Base-by-base conservation (phyloP, 495 filamentous ascomycete genomes). In the Penicillium samsonianum region DNA sequence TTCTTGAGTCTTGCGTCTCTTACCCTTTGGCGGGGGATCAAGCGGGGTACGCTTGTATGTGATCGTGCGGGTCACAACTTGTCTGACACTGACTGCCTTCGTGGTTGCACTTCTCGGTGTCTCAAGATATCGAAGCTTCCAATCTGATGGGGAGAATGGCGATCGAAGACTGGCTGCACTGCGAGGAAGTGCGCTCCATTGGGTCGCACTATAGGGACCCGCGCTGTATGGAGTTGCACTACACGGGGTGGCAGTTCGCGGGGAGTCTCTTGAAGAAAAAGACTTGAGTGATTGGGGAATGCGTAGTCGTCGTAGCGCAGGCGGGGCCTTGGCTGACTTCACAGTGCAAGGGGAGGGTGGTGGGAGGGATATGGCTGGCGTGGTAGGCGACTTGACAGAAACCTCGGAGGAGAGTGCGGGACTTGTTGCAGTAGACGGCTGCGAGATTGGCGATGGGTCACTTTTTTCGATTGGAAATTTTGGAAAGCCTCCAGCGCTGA, bases 11-110 rank as follows among this genome's bases (percentile, higher is more conserved):
- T 72, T 77, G 49, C 75, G 67, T 23, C 74, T 52, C 58, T 78
- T 78, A 5, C 75, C 73, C 62, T 75, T 78, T 3, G 75, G 75
- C 3, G 73, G 71, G 12, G 68, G 60, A 35, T 77, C 73, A 12
- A 78, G 64, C 23, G 62, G 68, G 1, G 73, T 78, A 14, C 71
- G 65, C 55, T 77, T 78, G 50, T 74, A 78, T 1, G 73, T 80
- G 5, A 82, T 73, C 1, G 79, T 82, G 16, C 76, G 69, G 0
- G 79, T 82, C 12, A 82, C 74, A 16, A 82, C 73, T 59, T 80
- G 76, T 30, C 70, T 65, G 12, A 82, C 77, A 50, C 76, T 81
- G 47, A 81, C 71, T 1, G 71, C 47, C 38, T 68, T 71, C 7
- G 55, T 46, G 9, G 52, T 43, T 20, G 74, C 65, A 55, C 64